These are phyloP conservation scores for Microsporum audouinii DNA, from an alignment of 2,329 filamentous ascomycete species.

Conservation along the genomic window DNA sequence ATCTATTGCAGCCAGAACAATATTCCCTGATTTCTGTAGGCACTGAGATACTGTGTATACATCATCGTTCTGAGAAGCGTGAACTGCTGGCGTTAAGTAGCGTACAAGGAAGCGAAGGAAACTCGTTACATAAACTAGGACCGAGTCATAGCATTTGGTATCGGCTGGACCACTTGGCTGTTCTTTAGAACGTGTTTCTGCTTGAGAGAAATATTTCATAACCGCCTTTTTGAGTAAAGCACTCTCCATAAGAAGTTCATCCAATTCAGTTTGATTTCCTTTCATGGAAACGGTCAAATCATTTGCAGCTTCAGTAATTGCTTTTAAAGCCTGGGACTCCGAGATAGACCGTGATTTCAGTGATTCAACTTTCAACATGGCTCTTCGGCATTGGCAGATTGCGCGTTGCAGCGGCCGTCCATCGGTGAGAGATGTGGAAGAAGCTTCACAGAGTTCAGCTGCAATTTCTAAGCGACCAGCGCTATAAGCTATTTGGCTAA, in stretches of 20 bases:
- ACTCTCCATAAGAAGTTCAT: conserved; percentile 34
- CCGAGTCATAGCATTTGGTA: conserved; percentile 16
- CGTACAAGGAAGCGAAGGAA: conserved; percentile 33
- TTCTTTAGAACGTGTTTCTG: conserved; percentile 16
- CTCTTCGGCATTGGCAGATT: conserved; percentile 31
- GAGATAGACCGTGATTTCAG: conserved; percentile 18
- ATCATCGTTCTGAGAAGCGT: conserved; percentile 20
- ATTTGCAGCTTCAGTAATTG: conserved; percentile 25
- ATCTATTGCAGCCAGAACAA: conserved; percentile 32
- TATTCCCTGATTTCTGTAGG: conserved; percentile 24
- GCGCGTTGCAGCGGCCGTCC: conserved; percentile 27
- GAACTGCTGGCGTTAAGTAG: conserved; percentile 25
- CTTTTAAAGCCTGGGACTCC: conserved; percentile 16
- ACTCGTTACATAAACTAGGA: conserved; percentile 28
- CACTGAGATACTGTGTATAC: conserved; percentile 26
- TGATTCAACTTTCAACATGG: conserved; percentile 27
- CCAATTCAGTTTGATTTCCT: conserved; percentile 32
- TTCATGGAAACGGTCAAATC: conserved; percentile 28
- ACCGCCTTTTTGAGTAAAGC: conserved; percentile 34
- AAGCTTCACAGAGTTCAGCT: conserved; percentile 26
- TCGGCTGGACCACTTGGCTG: conserved; percentile 9
- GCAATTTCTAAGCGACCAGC: conserved; percentile 31
- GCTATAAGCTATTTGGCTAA: conserved; percentile 33
- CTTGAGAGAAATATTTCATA: conserved; percentile 21
- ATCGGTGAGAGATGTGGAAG: conserved; percentile 22